Evolutionary conservation across 495 filamentous ascomycete genomes (phyloP).

Genomic region (Tuber calosporum): DNA sequence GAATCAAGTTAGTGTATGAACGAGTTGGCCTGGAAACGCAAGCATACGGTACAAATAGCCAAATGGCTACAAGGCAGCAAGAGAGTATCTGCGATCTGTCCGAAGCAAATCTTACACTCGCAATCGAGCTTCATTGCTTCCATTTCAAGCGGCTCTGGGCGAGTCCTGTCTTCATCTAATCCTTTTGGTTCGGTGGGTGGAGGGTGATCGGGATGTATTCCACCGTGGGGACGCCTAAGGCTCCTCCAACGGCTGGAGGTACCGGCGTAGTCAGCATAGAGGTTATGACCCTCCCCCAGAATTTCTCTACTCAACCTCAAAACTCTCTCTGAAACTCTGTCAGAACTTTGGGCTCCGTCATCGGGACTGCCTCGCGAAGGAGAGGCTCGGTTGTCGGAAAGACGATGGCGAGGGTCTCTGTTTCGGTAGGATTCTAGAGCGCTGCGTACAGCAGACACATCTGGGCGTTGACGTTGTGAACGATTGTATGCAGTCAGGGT

Average conservation of each 20-base stretch:
- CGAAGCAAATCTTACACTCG: conserved; percentile 53
- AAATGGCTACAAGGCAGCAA: conserved; percentile 54
- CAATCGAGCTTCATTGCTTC: conserved; percentile 49
- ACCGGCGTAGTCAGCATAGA: neutral
- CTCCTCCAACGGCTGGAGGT: neutral
- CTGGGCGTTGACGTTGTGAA: neutral
- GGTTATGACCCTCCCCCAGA: neutral
- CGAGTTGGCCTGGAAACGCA: neutral
- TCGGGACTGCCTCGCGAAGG: neutral
- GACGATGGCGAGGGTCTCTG: neutral
- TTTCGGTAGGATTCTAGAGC: conserved; percentile 1
- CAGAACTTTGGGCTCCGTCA: neutral
- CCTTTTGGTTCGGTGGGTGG: conserved; percentile 21
- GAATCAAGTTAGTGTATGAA: neutral
- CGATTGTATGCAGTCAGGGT: neutral
- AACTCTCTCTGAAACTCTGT: neutral
- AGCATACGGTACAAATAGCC: conserved; percentile 47
- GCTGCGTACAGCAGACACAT: neutral
- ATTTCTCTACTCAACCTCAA: neutral
- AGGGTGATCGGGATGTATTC: neutral
- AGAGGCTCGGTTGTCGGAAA: neutral
- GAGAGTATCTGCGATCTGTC: conserved; percentile 51
- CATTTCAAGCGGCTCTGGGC: conserved; percentile 48
- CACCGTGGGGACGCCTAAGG: neutral
- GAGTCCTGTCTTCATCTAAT: conserved; percentile 43